phyloP scores from a whole-genome alignment of 805 yeast species.

The Nakazawaea molendinolei region DNA sequence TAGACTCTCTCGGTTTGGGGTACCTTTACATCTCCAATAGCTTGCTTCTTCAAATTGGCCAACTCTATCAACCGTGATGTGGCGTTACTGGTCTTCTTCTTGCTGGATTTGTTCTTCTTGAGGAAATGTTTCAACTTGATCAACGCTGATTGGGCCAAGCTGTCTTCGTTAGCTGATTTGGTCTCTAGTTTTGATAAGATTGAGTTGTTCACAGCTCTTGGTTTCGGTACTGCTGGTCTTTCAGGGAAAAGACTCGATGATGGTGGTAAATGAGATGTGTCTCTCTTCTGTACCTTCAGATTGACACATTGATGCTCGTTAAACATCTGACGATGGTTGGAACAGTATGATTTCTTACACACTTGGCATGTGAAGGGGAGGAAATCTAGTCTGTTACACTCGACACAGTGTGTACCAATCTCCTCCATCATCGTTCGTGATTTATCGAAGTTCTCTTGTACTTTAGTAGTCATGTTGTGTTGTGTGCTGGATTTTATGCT shows the following conservation, averaged over 20 bases:
- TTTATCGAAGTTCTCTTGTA: conserved; percentile 12
- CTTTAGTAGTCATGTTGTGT: conserved; percentile 1
- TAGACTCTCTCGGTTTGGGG: conserved; percentile 38
- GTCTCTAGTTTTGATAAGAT: conserved; percentile 11
- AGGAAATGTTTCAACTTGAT: conserved; percentile 8
- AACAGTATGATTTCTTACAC: conserved; percentile 40
- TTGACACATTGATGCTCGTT: conserved; percentile 24
- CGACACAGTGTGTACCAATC: conserved; percentile 50
- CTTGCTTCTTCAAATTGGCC: conserved; percentile 35
- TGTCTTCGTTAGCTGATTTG: conserved; percentile 8
- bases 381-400: conserved; percentile 49
- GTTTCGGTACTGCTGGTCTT: conserved; percentile 23
- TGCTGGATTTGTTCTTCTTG: conserved; percentile 5
- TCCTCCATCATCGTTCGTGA: conserved; percentile 33
- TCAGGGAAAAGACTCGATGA: conserved; percentile 48
- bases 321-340: conserved; percentile 37
- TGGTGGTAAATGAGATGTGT: conserved; percentile 27
- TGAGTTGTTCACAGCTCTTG: conserved; percentile 14
- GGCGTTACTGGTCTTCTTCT: conserved; percentile 10
- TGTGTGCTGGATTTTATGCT: background rate
- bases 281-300: conserved; percentile 9
- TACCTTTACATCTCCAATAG: conserved; percentile 47
- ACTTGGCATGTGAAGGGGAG: conserved; percentile 50
- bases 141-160: conserved; percentile 5
- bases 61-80: conserved; percentile 26